Base-by-base conservation (phyloP, 768 basidiomycete genomes). In the Hypholoma fasciculare region DNA sequence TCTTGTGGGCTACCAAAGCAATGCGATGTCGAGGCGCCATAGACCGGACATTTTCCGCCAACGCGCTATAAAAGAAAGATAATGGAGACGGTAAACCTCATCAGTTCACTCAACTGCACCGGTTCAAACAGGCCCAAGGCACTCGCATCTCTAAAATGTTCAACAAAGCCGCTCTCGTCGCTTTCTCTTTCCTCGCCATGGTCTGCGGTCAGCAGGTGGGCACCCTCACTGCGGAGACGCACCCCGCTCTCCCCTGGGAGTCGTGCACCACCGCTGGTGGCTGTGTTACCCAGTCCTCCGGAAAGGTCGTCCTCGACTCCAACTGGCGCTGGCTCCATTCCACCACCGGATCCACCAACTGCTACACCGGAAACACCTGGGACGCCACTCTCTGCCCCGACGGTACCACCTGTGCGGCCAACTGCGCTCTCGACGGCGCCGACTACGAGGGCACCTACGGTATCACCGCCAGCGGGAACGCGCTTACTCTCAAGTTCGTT, bases 291-390 rank as follows among this genome's bases (percentile, higher is more conserved):
- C 66, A 69, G 39, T 62, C 67, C 36, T 52, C 44, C 16, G 73
- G 74, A 13, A 54, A 71, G 30, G 74, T 86, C 63, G 77, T 79
- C 48, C 75, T 86, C 67, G 83, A 84, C 69, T 65, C 78, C 61
- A 83, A 84, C 75, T 85, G 82, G 82, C 81, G 83, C 60, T 84
- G 81, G 81, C 65, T 79, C 47, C 80, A 82, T 67, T 63, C 66
- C 44, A 72, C 71, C 57, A 63, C 60, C 40, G 67, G 69, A 34
- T 69, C 72, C 71, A 74, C 70, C 56, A 77, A 77, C 71, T 78
- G 83, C 67, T 84, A 84, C 75, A 82, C 78, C 61, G 83, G 83
- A 40, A 83, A 84, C 74, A 67, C 73, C 12, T 86, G 82, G 81
- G 74, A 84, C 71, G 57, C 74, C 6, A 72, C 78, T 11, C 68